Evolutionary conservation across 768 basidiomycete species (phyloP), one percentile per base, ranked within the genome.

Genomic region (Fibroporia radiculosa): DNA sequence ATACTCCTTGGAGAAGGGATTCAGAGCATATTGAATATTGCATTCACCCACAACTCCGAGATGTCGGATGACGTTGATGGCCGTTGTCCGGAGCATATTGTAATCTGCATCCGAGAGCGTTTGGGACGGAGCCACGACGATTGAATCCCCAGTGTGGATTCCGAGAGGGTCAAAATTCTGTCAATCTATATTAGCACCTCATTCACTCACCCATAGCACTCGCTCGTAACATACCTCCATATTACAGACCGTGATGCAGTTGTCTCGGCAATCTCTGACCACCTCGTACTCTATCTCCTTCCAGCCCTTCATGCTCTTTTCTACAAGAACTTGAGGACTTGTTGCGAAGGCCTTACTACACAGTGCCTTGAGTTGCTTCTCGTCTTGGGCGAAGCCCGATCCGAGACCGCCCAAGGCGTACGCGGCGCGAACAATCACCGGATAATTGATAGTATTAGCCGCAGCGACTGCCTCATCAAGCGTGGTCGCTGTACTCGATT

Each of bases 261-360:
- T 99, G 61, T 98, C 90, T 50, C 89, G 75, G 69, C 93, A 97
- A 66, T 99, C 95, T 48, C 95, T 77, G 10, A 98, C 95, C 40
- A 99, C 95, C 62, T 99, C 95, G 56, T 99, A 99, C 69, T 99
- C 95, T 53, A 99, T 95, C 72, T 99, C 95, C 68, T 99, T 98
- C 95, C 95, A 99, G 2, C 95, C 95, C 68, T 98, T 98, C 95
- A 98, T 98, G 56, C 89, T 93, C 74, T 82, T 93, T 73, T 99
- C 96, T 13, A 99, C 92, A n/a, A 99, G 73, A 0, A 99, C 93
- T 66, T 98, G 96, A 34, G 95, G 93, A 56, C 90, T 93, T 12
- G 92, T 97, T 35, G 95, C 93, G 59, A 99, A 98, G 8, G 96
- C 95, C 69, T 93, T 96, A 54, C 73, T 76, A 60, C 93, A 97